Conservation (phyloP, 2,329 filamentous ascomycete genomes). For the Fulvia fulva region DNA sequence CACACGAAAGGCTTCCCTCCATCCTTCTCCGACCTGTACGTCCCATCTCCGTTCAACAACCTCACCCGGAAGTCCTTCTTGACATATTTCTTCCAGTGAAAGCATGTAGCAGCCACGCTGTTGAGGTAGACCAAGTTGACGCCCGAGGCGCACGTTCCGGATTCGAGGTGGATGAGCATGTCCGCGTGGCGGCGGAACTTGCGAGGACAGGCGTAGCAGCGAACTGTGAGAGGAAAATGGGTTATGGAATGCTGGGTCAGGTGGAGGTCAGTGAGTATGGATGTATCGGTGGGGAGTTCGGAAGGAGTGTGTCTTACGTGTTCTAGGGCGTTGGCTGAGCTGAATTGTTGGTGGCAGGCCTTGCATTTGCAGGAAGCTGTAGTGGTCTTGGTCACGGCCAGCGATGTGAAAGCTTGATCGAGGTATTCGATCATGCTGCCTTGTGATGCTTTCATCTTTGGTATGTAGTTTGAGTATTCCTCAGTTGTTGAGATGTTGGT, state of each 20-base stretch:
- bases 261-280: neutral
- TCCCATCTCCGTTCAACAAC: conserved; percentile 1
- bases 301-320: no score
- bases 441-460: no score
- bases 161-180: conserved; percentile 16
- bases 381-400: no score
- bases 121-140: conserved; percentile 2
- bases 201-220: conserved; percentile 1
- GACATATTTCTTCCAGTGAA: conserved; percentile 15
- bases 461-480: no score
- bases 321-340: no score
- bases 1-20: conserved; percentile 7
- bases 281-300: no score
- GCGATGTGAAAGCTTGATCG: no score
- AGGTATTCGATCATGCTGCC: no score
- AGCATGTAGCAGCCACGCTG: conserved; percentile 9
- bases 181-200: conserved; percentile 9
- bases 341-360: no score
- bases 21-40: conserved; percentile 1
- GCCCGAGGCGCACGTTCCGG: conserved; percentile 7
- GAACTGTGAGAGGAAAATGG: neutral
- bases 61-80: conserved; percentile 2
- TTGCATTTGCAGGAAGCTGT: no score
- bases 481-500: no score
- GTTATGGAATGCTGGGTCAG: neutral